Conservation (phyloP, 2,329 filamentous ascomycete species). For the Verticillium albo-atrum region DNA sequence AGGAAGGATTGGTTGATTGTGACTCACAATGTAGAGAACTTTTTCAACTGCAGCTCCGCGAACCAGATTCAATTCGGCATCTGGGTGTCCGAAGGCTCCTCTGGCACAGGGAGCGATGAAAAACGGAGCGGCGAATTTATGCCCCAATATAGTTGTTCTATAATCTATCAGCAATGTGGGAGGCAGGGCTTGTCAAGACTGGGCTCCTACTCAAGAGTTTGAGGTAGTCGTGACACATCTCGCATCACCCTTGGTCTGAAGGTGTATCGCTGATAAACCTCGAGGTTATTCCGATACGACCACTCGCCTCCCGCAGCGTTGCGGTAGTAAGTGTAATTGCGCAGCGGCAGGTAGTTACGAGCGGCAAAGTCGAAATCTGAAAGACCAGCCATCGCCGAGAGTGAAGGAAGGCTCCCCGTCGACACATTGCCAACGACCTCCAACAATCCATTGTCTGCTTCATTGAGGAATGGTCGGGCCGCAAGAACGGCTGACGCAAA, state of each 20-base stretch:
- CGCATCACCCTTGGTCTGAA: slow-evolving; percentile 34
- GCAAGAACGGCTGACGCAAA: background rate
- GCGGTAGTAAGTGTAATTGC: slow-evolving; percentile 41
- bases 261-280: slow-evolving; percentile 36
- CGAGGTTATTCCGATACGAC: slow-evolving; percentile 44
- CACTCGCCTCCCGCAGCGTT: slow-evolving; percentile 42
- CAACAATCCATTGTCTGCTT: background rate
- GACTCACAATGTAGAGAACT: slow-evolving; percentile 34
- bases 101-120: slow-evolving; percentile 38
- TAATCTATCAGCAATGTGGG: background rate
- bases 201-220: slow-evolving; percentile 20
- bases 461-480: background rate
- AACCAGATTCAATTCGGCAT: slow-evolving; percentile 35
- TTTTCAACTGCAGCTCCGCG: slow-evolving; percentile 31
- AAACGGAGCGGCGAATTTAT: slow-evolving; percentile 37
- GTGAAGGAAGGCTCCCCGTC: slow-evolving; percentile 22
- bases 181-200: background rate
- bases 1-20: too few species aligned
- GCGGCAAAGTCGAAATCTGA: slow-evolving; percentile 42
- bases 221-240: slow-evolving; percentile 30
- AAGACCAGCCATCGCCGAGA: slow-evolving; percentile 35
- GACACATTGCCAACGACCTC: slow-evolving; percentile 8
- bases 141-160: slow-evolving; percentile 35
- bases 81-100: slow-evolving; percentile 29
- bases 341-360: slow-evolving; percentile 30